Base-by-base conservation (phyloP, 192 early-diverging fungal species). In the Podila minutissima region DNA sequence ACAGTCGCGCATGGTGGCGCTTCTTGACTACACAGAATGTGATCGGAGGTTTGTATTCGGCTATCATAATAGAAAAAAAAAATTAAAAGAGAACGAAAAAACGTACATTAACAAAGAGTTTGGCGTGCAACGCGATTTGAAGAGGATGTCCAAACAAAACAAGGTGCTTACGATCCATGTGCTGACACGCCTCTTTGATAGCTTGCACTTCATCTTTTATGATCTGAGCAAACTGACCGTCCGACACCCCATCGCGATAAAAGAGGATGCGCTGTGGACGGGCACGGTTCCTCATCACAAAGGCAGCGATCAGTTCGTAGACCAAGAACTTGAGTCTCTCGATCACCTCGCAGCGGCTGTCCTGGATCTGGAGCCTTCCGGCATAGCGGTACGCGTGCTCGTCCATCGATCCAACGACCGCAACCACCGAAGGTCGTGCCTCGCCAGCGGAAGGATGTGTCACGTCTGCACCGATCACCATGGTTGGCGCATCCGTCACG, bases 381-480 rank as follows among this genome's bases (percentile, higher is more conserved):
- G 62, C 26, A 19, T 81, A 81, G 13, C 49, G 48, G 58, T 66
- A 72, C 0, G 58, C 46, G 29, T 61, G 20, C 12, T 49, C 3
- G 55, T 83, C 83, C 69, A 83, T 77, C 4, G 83, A 83, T 8
- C 31, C 83, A 8, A 83, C 83, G 13, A 83, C 74, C 10, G 72
- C 75, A 5, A 72, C 83, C 1, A 77, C 59, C 2, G 74, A 77
- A 0, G 67, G 69, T 15, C 58, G 35, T 22, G 7, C 63, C 35
- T 86, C 83, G 46, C 92, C 92, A 0, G 94, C 90, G 10, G 85
- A 76, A 19, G 93, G 91, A 75, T 96, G 95, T 1, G 93, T 94
- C 28, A 97, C 93, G 71, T 97, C 95, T 10, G 93, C 94, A 19
- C 96, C 96, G 50, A 97, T 71, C 32, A 97, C 83, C 64, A 97